Percentiles rank a stretch among this genome's conserved stretches.
Conservation (phyloP, 1,284 basidiomycete species). For the Malassezia cuniculi region DNA sequence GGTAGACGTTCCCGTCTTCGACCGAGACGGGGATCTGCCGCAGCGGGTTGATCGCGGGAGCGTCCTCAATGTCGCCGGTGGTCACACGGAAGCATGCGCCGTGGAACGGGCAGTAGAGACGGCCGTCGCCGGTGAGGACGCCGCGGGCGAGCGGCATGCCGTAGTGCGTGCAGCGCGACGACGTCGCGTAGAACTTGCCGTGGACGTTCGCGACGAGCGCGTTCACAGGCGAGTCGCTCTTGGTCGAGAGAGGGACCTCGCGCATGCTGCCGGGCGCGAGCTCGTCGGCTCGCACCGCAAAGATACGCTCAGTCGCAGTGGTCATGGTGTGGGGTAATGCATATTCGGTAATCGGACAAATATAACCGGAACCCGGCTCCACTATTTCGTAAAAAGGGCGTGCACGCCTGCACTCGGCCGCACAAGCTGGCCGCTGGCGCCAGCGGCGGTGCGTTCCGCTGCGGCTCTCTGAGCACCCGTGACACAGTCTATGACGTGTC, state of each 20-base stretch:
- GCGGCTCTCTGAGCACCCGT: too few species aligned
- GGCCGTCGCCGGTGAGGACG: constrained; percentile 63
- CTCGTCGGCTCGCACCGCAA: constrained; percentile 14
- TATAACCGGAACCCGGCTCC: too few species aligned
- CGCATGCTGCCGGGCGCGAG: constrained; percentile 47
- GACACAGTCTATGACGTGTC: too few species aligned
- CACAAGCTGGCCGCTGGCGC: too few species aligned
- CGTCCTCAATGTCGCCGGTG: constrained; percentile 59
- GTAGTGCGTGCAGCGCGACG: constrained; percentile 78
- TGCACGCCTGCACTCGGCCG: too few species aligned
- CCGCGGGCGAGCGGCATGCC: constrained; percentile 70
- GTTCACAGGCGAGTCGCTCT: constrained; percentile 53
- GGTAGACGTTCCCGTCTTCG: constrained; percentile 60
- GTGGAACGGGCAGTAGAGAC: constrained; percentile 75
- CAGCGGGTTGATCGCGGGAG: constrained; percentile 71
- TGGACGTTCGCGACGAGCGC: constrained; percentile 61
- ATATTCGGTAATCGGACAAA: too few species aligned
- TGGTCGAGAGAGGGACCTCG: constrained; percentile 62
- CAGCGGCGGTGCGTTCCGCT: too few species aligned
- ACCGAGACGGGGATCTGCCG: constrained; percentile 64
- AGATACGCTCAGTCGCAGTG: constrained; percentile 1
- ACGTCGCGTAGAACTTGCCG: constrained; percentile 57
- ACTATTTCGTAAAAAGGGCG: too few species aligned
- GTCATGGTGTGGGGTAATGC: too few species aligned
- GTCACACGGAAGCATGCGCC: constrained; percentile 77